Base-by-base conservation (phyloP, 2,329 filamentous ascomycete species). In the Fusarium kyushuense region DNA sequence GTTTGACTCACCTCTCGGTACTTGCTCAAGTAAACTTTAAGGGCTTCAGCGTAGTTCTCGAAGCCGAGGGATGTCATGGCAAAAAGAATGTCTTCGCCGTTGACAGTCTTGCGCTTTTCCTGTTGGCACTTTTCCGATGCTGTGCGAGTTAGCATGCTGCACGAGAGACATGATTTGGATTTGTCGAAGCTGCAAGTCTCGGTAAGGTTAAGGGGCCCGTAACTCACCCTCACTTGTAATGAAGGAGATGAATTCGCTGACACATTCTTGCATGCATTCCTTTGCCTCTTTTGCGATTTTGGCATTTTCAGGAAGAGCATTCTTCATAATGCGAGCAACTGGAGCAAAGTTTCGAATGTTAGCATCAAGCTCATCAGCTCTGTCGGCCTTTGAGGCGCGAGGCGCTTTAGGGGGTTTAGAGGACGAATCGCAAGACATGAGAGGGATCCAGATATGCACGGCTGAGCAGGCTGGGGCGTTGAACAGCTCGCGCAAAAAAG, bases 311-410 rank as follows among this genome's bases (percentile, higher is more conserved):
- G 96, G 96, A 48, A 99, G 86, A 9, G 96, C 96, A 75, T 94
- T 92, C 82, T 99, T 99, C 96, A 99, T 99, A 80, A 99, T 98
- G 58, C 96, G 92, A 71, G 96, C 96, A 76, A 99, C 96, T 99
- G 91, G 90, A 82, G 89, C 91, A 88, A 93, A 94, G 83, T 96
- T 96, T 77, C 91, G 89, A 84, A 96, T 96, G 85, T 96, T 94
- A 96, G 93, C 92, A 88, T 96, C 92, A 75, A 89, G 88, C 63
- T 86, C 78, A 78, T 87, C 84, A 71, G 77, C 75, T 74, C 80
- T 83, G 75, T 85, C 84, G 58, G 76, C 69, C 74, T 83, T 84
- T 60, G 82, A 82, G 71, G 80, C 78, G 77, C 80, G 78, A 73
- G 78, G 79, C 76, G 81, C 81, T 77, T 83, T 82, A 58, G 83